Base-by-base conservation (phyloP, 768 basidiomycete genomes). In the Mycena alexandri region DNA sequence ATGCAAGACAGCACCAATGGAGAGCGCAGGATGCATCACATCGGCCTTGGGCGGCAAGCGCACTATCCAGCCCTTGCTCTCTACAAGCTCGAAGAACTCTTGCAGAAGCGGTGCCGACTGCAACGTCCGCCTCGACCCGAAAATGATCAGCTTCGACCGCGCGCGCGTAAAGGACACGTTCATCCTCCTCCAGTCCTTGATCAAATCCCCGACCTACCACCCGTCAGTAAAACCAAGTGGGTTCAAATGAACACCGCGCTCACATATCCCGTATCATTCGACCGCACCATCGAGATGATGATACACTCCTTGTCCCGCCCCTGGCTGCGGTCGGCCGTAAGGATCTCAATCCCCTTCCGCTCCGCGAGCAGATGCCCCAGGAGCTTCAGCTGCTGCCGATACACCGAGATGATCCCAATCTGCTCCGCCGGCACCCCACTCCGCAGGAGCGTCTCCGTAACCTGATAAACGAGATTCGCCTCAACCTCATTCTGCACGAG, bases 101-200 rank as follows among this genome's bases (percentile, higher is more conserved):
- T 79, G 76, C 42, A 99, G 80, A 34, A 98, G 77, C 0, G 88
- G 78, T 0, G 87, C 85, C 29, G 77, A 75, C 46, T 86, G 77
- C 12, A 99, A 83, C 1, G 97, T 99, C 73, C 80, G 86, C 46
- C 91, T 85, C 0, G 95, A 96, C 5, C 98, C 97, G 72, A 99
- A 85, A 64, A 99, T 91, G 77, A 98, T 84, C 3, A 99, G 82
- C 80, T 99, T 99, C 38, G 88, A 87, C 61, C 91, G 89, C 0
- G 96, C 97, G 17, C 98, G 91, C 0, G 97, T 98, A 77, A 99
- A 95, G 9, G 95, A 93, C 19, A 99, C 98, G 74, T 99, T 99
- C 85, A 98, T 91, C 38, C 98, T 80, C 42, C 98, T 85, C 96
- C 97, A 98, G 76, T 99, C 98, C 72, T 93, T 94, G 25, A 99